Evolutionary conservation across 2,329 filamentous ascomycete species (phyloP).

Genomic region (Fusarium burgessii): DNA sequence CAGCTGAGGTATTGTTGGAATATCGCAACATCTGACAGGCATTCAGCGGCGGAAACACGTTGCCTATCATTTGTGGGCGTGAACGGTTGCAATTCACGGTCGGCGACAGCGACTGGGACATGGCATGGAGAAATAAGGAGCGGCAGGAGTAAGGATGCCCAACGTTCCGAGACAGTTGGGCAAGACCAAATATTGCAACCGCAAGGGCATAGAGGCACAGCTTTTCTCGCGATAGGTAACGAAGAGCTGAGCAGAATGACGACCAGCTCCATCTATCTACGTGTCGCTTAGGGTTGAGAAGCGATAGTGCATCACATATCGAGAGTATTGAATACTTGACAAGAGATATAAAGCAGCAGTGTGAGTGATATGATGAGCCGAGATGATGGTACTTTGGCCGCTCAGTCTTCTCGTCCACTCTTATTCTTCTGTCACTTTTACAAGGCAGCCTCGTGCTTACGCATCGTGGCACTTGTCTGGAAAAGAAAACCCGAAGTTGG

Average conservation of each 20-base stretch:
- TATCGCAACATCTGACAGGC: constrained; percentile 38
- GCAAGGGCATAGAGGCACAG: constrained; percentile 29
- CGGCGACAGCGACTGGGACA: constrained; percentile 28
- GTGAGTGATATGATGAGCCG: constrained; percentile 33
- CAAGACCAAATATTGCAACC: constrained; percentile 36
- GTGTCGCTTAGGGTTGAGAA: constrained; percentile 44
- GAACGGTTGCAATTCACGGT: constrained; percentile 25
- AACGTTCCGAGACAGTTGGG: constrained; percentile 40
- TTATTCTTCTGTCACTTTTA: constrained; percentile 24
- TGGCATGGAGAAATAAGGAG: constrained; percentile 33
- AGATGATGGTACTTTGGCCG: constrained; percentile 33
- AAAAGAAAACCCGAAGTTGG: constrained; percentile 10
- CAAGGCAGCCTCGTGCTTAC: constrained; percentile 30
- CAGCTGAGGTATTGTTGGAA: constrained; percentile 42
- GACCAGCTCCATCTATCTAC: constrained; percentile 43
- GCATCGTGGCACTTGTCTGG: constrained; percentile 24
- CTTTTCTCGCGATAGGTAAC: constrained; percentile 27
- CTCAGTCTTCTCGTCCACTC: constrained; percentile 28
- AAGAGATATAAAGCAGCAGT: constrained; percentile 43
- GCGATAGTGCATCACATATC: constrained; percentile 26
- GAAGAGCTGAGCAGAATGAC: constrained; percentile 26
- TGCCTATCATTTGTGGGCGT: constrained; percentile 43
- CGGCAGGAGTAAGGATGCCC: constrained; percentile 42
- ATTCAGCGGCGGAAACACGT: constrained; percentile 43
- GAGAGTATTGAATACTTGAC: constrained; percentile 43